Conservation (phyloP, 228 moss, liverwort and hornwort genomes). For the Sphagnum fallax region DNA sequence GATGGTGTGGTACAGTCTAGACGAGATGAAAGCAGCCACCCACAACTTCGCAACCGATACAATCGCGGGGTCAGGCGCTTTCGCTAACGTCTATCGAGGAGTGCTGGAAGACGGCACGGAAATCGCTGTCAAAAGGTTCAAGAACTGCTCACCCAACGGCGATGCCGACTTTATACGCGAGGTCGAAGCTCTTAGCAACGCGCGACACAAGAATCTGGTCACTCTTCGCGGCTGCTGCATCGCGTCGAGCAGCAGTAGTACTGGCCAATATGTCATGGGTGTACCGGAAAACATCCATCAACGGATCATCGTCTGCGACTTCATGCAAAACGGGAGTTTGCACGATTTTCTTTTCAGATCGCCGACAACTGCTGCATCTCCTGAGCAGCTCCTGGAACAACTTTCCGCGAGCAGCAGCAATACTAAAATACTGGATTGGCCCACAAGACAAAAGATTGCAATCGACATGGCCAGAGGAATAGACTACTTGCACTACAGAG, state of each 20-base stretch:
- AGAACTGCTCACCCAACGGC: slow-evolving; percentile 38
- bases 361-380: background rate
- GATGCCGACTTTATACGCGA: slow-evolving; percentile 38
- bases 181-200: slow-evolving; percentile 44
- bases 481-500: slow-evolving; percentile 64
- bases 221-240: slow-evolving; percentile 38
- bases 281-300: slow-evolving; percentile 25
- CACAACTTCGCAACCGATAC: slow-evolving; percentile 23
- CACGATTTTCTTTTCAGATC: slow-evolving; percentile 30
- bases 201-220: slow-evolving; percentile 37
- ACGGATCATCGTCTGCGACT: slow-evolving; percentile 41
- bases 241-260: slow-evolving; percentile 2
- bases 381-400: too few relatives aligned
- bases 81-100: slow-evolving; percentile 40
- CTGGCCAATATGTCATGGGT: background rate
- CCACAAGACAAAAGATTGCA: slow-evolving; percentile 50
- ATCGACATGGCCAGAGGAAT: slow-evolving; percentile 71
- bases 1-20: slow-evolving; percentile 16
- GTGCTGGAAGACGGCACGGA: slow-evolving; percentile 18
- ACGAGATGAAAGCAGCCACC: slow-evolving; percentile 23
- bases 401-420: too few relatives aligned
- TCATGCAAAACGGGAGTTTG: slow-evolving; percentile 37
- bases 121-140: slow-evolving; percentile 41
- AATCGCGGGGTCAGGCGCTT: slow-evolving; percentile 34
- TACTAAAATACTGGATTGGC: slow-evolving; percentile 32